Evolutionary conservation across 352 stramenopile species (phyloP).

Genomic region (Pythium scleroteichum): DNA sequence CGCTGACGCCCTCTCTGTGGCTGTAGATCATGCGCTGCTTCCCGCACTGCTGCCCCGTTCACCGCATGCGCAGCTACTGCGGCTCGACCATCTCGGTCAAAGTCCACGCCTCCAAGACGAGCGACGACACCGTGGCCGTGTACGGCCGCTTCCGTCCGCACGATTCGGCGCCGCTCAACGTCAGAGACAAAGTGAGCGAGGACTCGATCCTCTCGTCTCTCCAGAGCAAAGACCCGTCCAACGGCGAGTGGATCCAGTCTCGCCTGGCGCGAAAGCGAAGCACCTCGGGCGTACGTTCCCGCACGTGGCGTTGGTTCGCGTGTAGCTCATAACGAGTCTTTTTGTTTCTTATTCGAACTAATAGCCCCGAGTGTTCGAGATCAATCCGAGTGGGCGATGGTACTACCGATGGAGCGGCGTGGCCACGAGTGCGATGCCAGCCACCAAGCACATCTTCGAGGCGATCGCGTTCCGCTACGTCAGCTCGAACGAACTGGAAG

Average conservation of each 20-base stretch:
- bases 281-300: neutral
- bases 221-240: slow-evolving; percentile 7
- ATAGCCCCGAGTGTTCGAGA: slow-evolving; percentile 13
- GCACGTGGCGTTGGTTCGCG: too few species aligned
- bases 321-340: too few species aligned
- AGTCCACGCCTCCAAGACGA: neutral
- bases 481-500: neutral
- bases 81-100: slow-evolving; percentile 38
- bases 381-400: slow-evolving; percentile 17
- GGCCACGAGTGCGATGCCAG: slow-evolving; percentile 2
- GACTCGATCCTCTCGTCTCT: slow-evolving; percentile 7
- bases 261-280: neutral
- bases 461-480: slow-evolving; percentile 5
- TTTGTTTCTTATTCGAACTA: too few species aligned
- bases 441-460: slow-evolving; percentile 18
- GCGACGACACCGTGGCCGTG: slow-evolving; percentile 29
- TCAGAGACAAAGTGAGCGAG: neutral
- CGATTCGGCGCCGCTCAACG: too few species aligned
- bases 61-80: slow-evolving; percentile 44
- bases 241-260: slow-evolving; percentile 17
- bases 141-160: slow-evolving; percentile 47
- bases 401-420: slow-evolving; percentile 20
- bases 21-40: slow-evolving; percentile 35
- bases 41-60: slow-evolving; percentile 46
- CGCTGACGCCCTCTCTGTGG: too few species aligned